These are phyloP conservation scores for Pseudogymnoascus sp. DNA, from an alignment of 2,329 filamentous ascomycete genomes.

Conservation along the genomic window DNA sequence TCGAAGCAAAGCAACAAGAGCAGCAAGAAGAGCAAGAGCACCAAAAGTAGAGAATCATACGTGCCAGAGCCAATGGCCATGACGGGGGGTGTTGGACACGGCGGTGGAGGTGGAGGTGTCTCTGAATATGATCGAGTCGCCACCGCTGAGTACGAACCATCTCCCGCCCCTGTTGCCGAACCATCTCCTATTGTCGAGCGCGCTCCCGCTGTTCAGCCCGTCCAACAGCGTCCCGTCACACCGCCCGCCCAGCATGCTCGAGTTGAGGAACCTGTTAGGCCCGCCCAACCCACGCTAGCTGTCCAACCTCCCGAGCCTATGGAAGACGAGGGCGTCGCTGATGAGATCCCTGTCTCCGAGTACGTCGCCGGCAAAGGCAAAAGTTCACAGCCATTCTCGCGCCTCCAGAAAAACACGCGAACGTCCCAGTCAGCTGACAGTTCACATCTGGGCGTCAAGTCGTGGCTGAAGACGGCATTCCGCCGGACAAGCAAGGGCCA, in stretches of 20 bases:
- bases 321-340: slow-evolving; percentile 20
- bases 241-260: background rate
- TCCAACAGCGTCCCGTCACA: background rate
- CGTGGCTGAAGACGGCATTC: slow-evolving; percentile 50
- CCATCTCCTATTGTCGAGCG: background rate
- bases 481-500: slow-evolving; percentile 26
- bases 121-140: background rate
- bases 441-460: slow-evolving; percentile 36
- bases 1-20: slow-evolving; percentile 30
- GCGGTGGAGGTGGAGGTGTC: background rate
- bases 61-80: slow-evolving; percentile 3
- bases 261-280: background rate
- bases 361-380: background rate
- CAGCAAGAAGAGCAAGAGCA: slow-evolving; percentile 10
- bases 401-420: slow-evolving; percentile 16
- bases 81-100: background rate
- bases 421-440: slow-evolving; percentile 14
- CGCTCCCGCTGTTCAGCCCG: background rate
- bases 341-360: slow-evolving; percentile 19
- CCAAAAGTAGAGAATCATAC: slow-evolving; percentile 12
- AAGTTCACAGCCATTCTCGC: slow-evolving; percentile 19
- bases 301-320: slow-evolving; percentile 26
- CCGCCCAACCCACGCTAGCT: background rate
- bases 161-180: background rate
- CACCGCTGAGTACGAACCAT: background rate